Conservation (phyloP, 495 filamentous ascomycete species). For the Aspergillus saccharolyticus region DNA sequence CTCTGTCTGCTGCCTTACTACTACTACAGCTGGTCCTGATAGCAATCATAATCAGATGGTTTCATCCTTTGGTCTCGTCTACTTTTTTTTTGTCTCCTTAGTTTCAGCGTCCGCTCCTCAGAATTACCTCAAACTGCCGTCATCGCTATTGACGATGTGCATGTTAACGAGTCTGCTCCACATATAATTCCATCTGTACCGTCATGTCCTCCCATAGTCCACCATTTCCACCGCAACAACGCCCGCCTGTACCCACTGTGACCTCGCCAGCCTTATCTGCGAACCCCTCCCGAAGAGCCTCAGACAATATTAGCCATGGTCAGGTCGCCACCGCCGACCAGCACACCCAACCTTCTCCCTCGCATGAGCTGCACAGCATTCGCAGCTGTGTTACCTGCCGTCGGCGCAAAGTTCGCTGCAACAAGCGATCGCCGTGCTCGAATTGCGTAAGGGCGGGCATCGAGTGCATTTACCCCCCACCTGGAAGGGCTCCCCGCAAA, state of each 20-base stretch:
- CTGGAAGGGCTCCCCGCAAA: constrained; percentile 71
- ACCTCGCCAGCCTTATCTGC: neutral
- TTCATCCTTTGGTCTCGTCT: constrained; percentile 6
- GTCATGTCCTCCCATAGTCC: constrained; percentile 28
- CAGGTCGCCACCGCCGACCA: constrained; percentile 13
- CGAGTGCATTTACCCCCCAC: constrained; percentile 79
- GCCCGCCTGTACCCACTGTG: constrained; percentile 5
- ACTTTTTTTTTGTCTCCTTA: neutral
- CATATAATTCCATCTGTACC: neutral
- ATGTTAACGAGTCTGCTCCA: constrained; percentile 5
- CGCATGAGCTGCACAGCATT: constrained; percentile 44
- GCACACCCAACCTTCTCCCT: neutral
- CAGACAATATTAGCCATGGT: constrained; percentile 18
- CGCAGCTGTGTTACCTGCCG: constrained; percentile 83
- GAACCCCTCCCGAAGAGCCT: constrained; percentile 3
- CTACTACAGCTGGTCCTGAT: neutral
- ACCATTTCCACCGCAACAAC: neutral
- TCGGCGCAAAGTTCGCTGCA: constrained; percentile 79
- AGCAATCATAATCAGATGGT: neutral
- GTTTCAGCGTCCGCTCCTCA: neutral
- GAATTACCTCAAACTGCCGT: neutral
- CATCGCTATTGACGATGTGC: constrained; percentile 9
- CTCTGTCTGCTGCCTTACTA: too few species aligned
- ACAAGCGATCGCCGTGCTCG: constrained; percentile 77
- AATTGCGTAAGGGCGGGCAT: constrained; percentile 76